Evolutionary conservation across 169 alveolate species (phyloP).

Genomic region (Blepharisma undulans): DNA sequence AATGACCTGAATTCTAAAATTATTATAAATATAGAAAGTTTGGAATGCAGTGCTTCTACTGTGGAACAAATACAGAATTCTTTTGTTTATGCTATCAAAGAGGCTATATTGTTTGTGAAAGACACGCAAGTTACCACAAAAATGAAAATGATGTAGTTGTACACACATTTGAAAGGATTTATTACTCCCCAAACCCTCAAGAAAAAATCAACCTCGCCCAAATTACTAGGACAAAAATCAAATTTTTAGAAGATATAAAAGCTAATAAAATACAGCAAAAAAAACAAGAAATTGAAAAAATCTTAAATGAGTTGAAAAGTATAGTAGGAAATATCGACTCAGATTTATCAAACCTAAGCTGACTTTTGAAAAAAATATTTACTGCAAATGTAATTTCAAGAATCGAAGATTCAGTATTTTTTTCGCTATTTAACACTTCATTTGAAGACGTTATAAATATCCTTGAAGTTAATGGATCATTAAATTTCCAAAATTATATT

Average conservation of each 20-base stretch:
- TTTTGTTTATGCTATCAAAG: no score
- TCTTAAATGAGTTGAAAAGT: background rate
- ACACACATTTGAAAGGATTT: background rate
- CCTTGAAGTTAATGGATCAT: background rate
- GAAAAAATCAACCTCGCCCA: background rate
- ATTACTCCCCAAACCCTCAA: background rate
- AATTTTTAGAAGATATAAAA: background rate
- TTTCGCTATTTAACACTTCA: background rate
- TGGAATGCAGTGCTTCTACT: no score
- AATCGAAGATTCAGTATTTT: background rate
- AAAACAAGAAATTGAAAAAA: background rate
- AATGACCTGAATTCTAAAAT: no score
- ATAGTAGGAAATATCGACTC: background rate
- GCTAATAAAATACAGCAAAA: background rate
- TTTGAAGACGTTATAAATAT: background rate
- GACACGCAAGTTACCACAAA: background rate
- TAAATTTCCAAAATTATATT: no score
- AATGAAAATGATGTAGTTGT: background rate
- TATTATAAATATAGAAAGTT: no score
- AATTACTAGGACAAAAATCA: background rate
- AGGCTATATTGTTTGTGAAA: background rate
- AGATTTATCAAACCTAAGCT: background rate
- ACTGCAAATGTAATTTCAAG: background rate
- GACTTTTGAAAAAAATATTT: background rate
- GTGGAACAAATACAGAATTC: no score